These are phyloP conservation scores for Dactylella cylindrospora DNA, from an alignment of 2,329 filamentous ascomycete species.

Conservation along the genomic window DNA sequence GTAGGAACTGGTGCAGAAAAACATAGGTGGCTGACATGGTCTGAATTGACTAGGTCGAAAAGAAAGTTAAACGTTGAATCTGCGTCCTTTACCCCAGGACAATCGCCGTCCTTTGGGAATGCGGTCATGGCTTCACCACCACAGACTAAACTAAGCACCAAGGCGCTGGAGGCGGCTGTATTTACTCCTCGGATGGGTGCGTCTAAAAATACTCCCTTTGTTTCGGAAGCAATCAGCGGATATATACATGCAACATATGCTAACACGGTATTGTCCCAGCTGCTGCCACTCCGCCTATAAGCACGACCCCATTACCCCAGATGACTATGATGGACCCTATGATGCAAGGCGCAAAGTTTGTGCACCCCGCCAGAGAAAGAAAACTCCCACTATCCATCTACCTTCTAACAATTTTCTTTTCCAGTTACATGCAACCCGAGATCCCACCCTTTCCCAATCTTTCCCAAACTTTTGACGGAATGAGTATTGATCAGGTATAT, in stretches of 20 bases:
- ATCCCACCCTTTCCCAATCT: constrained; percentile 35
- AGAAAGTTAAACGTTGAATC: constrained; percentile 93
- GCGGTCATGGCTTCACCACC: constrained; percentile 54
- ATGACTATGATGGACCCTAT: constrained; percentile 39
- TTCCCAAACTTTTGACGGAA: constrained; percentile 31
- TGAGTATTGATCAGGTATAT: constrained; percentile 24
- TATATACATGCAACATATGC: constrained; percentile 33
- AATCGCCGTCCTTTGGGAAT: constrained; percentile 40
- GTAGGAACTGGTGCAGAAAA: constrained; percentile 1
- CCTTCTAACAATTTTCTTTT: constrained; percentile 1
- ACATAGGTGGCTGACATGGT: too few relatives aligned
- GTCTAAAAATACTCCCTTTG: constrained; percentile 29
- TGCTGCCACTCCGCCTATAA: constrained; percentile 47
- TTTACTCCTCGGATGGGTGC: constrained; percentile 70
- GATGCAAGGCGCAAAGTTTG: constrained; percentile 33
- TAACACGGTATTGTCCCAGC: constrained; percentile 6
- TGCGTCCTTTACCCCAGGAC: constrained; percentile 81
- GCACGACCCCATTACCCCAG: constrained; percentile 52
- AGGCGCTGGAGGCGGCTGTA: constrained; percentile 82
- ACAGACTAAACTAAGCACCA: constrained; percentile 78
- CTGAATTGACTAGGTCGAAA: constrained; percentile 54
- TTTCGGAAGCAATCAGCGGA: constrained; percentile 47
- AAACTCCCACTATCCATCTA: background rate
- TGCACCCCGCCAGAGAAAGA: background rate
- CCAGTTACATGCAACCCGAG: constrained; percentile 32